Conservation (phyloP, 352 stramenopile genomes). For the Pythium brassicae region DNA sequence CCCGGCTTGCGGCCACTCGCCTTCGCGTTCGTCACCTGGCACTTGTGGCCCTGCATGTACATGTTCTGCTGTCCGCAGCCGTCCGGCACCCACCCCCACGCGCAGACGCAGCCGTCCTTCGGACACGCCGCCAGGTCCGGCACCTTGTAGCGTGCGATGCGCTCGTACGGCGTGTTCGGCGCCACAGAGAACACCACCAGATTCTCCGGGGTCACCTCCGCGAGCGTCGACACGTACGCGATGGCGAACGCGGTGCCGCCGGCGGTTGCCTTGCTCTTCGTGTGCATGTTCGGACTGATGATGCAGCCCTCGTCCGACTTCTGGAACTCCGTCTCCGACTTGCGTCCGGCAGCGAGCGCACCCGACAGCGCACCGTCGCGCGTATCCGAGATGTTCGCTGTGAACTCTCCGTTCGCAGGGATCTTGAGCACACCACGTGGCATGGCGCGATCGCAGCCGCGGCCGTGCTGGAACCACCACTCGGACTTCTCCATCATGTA, state of each 20-base stretch:
- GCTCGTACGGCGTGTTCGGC: conserved; percentile 1
- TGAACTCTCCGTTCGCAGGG: conserved; percentile 2
- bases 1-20: not conserved
- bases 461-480: conserved; percentile 2
- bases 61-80: conserved; percentile 2
- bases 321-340: not conserved
- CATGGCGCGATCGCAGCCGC: not conserved
- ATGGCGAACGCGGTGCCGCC: not conserved
- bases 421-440: not conserved
- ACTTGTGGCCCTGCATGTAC: conserved; percentile 5
- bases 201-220: conserved; percentile 1
- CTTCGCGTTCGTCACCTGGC: not conserved
- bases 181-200: conserved; percentile 2
- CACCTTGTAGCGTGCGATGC: conserved; percentile 1
- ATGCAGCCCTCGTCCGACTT: not conserved
- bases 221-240: conserved; percentile 1
- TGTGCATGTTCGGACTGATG: not conserved
- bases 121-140: conserved; percentile 1
- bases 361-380: not conserved
- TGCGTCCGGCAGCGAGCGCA: not conserved
- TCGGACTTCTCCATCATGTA: conserved; percentile 1
- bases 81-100: conserved; percentile 1
- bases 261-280: not conserved
- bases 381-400: conserved; percentile 1
- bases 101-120: conserved; percentile 1